Percentiles rank a stretch among this genome's conserved stretches.
phyloP scores from a whole-genome alignment of 2,329 filamentous ascomycete species.

The Hypomyces perniciosus region DNA sequence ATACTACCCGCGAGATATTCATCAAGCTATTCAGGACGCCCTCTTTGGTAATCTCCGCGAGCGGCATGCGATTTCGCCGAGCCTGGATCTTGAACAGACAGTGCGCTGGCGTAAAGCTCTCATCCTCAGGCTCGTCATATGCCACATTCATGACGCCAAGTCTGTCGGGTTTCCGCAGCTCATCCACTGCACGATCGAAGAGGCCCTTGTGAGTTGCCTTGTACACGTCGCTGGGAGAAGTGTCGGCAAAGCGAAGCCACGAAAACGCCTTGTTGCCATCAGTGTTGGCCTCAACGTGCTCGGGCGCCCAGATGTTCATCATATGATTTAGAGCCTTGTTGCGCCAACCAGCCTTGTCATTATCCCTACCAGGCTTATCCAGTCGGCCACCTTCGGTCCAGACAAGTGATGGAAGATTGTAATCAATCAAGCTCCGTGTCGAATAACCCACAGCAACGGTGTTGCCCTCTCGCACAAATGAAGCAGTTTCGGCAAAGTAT shows the following conservation, averaged over 20 bases:
- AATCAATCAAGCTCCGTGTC: slow-evolving; percentile 78
- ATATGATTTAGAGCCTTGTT: slow-evolving; percentile 70
- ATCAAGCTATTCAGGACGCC: slow-evolving; percentile 70
- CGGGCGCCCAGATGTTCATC: slow-evolving; percentile 85
- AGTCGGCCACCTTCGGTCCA: slow-evolving; percentile 76
- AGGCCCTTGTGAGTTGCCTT: slow-evolving; percentile 62
- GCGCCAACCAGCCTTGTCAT: slow-evolving; percentile 70
- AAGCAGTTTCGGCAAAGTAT: slow-evolving; percentile 92
- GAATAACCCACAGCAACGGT: slow-evolving; percentile 81
- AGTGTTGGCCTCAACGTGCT: slow-evolving; percentile 64
- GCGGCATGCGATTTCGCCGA: slow-evolving; percentile 57
- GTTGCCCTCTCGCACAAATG: slow-evolving; percentile 83
- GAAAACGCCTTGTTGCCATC: slow-evolving; percentile 66
- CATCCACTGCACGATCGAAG: slow-evolving; percentile 65
- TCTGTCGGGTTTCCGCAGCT: slow-evolving; percentile 49
- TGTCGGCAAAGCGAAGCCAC: slow-evolving; percentile 82
- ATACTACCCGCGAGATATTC: slow-evolving; percentile 66
- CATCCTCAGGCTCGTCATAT: slow-evolving; percentile 61
- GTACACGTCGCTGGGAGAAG: slow-evolving; percentile 67
- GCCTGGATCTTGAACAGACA: slow-evolving; percentile 76
- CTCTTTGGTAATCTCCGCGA: slow-evolving; percentile 64
- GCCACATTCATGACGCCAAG: slow-evolving; percentile 60
- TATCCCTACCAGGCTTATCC: slow-evolving; percentile 65
- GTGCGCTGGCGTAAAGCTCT: slow-evolving; percentile 63
- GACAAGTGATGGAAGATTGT: slow-evolving; percentile 73